Evolutionary conservation across 495 filamentous ascomycete species (phyloP), one percentile per base, ranked within the genome.

Genomic region (Xylaria telfairii): DNA sequence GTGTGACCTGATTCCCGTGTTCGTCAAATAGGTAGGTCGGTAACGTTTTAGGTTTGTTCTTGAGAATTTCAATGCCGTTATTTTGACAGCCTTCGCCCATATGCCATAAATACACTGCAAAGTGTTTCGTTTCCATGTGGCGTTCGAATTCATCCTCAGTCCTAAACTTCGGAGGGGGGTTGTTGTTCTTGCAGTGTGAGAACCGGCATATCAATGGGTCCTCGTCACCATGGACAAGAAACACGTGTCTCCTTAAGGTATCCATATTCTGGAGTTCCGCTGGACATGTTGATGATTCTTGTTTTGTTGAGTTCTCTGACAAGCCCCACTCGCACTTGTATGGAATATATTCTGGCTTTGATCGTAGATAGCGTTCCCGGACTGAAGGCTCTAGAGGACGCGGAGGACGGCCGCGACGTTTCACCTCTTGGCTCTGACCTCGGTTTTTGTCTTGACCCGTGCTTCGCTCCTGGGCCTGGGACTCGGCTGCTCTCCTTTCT

Each of bases 211-310:
- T 46, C n/a, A 75, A 53, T 51, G 73, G 69, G 26, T 79, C 73
- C 17, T 49, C 63, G 7, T 73, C 69, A 17, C 78, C 79, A 72
- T 86, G 92, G 6, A 89, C 80, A 65, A 90, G 86, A 39, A 83
- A 73, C 26, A 95, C 75, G 76, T 96, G 93, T 65, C 86, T 87
- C 66, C 88, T 87, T 26, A 96, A 83, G 0, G 89, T 89, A 2
- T 90, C 86, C 41, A 93, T 76, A 75, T 94, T 95, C 72, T 95
- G 92, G 4, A 96, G 82, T 75, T 93, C 86, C 0, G 90, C 88
- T 6, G 83, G 83, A 74, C 93, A 96, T n/a, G 69, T 57, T 21
- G 63, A 51, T 21, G 42, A 44, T 21, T 49, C 15, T 39, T 42
- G 34, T n/a, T 67, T 46, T 37, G 44, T 7, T 0, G 61, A 15